Evolutionary conservation across 192 early-diverging fungal species (phyloP), one percentile per base, ranked within the genome.

Genomic region (Coemansia sp.): DNA sequence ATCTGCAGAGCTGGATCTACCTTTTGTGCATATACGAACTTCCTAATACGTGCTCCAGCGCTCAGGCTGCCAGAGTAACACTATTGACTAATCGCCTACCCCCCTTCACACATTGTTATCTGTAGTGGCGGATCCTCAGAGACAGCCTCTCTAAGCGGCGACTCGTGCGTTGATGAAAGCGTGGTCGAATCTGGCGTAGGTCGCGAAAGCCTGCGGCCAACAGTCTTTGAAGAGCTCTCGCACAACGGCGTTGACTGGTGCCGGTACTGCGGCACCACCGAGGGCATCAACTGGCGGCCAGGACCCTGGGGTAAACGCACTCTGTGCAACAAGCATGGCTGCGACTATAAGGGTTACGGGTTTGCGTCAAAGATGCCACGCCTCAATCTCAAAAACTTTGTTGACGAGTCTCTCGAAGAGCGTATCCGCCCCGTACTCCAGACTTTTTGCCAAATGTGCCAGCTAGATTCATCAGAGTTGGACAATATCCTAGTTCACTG

Each of bases 231-330:
- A 27, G 74, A 79, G 44, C 74, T 84, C 24, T 74, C 77, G 68
- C 67, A 74, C 64, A 70, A 63, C 74, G 82, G 82, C 58, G 62
- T 84, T 51, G 82, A 93, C 74, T 96, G 94, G 94, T 96, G 94
- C 78, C 88, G 94, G 51, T 96, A 94, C 75, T 96, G 94, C 71
- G 94, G 94, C 27, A 93, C 92, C 3, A 96, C 94, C 11, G 91
- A 91, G 78, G 88, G 91, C 36, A 86, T 92, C 77, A 91, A 96
- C 85, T 90, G 92, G 92, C 88, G 94, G 32, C 94, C 92, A 15
- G 94, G 94, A 2, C 94, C 94, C 44, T 96, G 94, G 94, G 94
- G 94, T 41, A 94, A 95, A 83, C 89, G 92, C 68, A 94, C 94
- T 19, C 77, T 96, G 51, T 96, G 94, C 91, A 96, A 96, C 78